Evolutionary conservation across 2,329 filamentous ascomycete species (phyloP).

Genomic region (Tolypocladium tropicale): DNA sequence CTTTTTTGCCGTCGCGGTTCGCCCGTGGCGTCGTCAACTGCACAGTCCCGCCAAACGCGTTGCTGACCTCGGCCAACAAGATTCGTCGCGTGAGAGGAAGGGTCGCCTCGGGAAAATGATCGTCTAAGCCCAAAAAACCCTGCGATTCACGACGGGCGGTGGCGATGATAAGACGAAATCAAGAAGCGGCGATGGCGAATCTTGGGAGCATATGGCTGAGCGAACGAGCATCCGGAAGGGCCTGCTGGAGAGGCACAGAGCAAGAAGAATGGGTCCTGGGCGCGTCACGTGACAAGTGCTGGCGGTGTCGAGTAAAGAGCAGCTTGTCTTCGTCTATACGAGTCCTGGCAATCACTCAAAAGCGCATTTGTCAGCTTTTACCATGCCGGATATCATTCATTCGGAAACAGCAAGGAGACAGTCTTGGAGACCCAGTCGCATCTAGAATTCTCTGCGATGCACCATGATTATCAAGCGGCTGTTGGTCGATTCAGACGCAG

Average conservation of each 20-base stretch:
- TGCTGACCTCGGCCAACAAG: background rate
- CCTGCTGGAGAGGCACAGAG: background rate
- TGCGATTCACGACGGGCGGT: background rate
- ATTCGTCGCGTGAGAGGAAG: background rate
- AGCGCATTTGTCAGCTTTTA: background rate
- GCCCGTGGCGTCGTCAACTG: slow-evolving; percentile 5
- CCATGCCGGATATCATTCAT: background rate
- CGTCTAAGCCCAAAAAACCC: background rate
- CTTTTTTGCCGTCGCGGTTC: slow-evolving; percentile 1
- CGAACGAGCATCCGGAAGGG: background rate
- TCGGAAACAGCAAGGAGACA: background rate
- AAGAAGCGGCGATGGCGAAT: background rate
- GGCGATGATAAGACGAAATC: background rate
- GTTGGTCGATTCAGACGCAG: background rate
- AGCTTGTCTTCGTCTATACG: background rate
- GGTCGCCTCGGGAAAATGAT: background rate
- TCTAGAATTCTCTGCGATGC: background rate
- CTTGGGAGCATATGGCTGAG: background rate
- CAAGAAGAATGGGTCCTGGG: background rate
- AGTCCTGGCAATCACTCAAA: background rate
- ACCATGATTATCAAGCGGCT: background rate
- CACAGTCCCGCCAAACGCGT: slow-evolving; percentile 1
- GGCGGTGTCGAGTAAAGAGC: background rate
- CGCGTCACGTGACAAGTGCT: background rate
- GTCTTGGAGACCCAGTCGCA: background rate